Base-by-base conservation (phyloP, 129 eudicot species). In the Erigeron canadensis region DNA sequence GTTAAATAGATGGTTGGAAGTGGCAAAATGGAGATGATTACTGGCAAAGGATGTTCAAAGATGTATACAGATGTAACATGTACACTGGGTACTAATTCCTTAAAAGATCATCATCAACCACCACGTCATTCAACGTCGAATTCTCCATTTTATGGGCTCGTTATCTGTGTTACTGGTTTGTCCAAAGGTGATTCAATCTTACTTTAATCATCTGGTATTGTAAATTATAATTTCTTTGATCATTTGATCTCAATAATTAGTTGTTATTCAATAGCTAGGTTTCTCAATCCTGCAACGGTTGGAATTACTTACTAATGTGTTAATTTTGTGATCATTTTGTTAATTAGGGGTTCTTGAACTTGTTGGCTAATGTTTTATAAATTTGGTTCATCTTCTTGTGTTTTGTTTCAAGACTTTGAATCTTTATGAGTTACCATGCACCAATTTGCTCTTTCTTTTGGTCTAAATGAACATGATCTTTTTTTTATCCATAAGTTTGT, bases 101-200 rank as follows among this genome's bases (percentile, higher is more conserved):
- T 75, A 0, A 76, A 70, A 67, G 88, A 71, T 19, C 58, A 83
- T 16, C 58, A 83, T 47, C 81, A 79, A 61, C 69, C 88, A 18
- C 80, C 77, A 63, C 88, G 79, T 74, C 79, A 63, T 18, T 71
- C 79, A 39, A 73, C 77, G 11, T 70, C 84, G 11, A 60, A 38
- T 23, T 79, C 84, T 10, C 92, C 98, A 8, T 89, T 93, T 75
- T 73, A 82, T 15, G 95, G 95, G 69, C 95, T 93, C 63, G 84
- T 89, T 64, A 87, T 93, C 15, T 93, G 96, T 73, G 96, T 93
- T 37, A 81, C 96, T 38, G 98, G 98, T 43, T 85, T 93, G 47
- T 87, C 98, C 15, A 89, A 89, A 92, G 96, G 98, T 86, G 78
- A 62, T 21, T 23, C 47, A 28, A 51, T 63, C 74, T 41, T 61